Evolutionary conservation across 306 rosid species (phyloP).

Genomic region (Glycine tomentella): DNA sequence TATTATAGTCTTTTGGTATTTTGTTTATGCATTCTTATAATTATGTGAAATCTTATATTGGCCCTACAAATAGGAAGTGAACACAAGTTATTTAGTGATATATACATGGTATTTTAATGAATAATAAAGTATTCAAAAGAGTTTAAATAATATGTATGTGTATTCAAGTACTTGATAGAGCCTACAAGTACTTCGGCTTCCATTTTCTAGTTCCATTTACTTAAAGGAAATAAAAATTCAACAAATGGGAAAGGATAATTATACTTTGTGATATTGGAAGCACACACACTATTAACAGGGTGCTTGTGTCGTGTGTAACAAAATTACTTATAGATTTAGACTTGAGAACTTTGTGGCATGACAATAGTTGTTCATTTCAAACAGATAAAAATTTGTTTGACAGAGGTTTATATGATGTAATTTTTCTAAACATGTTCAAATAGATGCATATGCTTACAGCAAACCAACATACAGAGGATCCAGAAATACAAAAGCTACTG

Average conservation of each 20-base stretch:
- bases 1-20: neutral
- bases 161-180: conserved; percentile 10
- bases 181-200: neutral
- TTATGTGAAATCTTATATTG: neutral
- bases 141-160: neutral
- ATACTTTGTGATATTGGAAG: conserved; percentile 14
- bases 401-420: conserved; percentile 45
- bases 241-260: neutral
- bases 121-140: neutral
- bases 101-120: neutral
- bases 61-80: neutral
- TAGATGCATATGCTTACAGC: conserved; percentile 61
- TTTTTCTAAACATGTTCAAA: conserved; percentile 34
- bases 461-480: conserved; percentile 55
- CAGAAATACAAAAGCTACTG: conserved; percentile 43
- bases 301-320: too few species aligned
- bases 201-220: neutral
- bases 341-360: conserved; percentile 48
- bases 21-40: neutral
- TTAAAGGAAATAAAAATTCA: neutral
- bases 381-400: too few species aligned
- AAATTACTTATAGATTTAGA: conserved; percentile 16
- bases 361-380: too few species aligned
- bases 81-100: neutral
- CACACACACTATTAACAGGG: too few species aligned